Percentiles rank a stretch among this genome's conserved stretches.
These are phyloP conservation scores for Aspergillus quadricinctus DNA, from an alignment of 2,329 filamentous ascomycete genomes.

Conservation along the genomic window DNA sequence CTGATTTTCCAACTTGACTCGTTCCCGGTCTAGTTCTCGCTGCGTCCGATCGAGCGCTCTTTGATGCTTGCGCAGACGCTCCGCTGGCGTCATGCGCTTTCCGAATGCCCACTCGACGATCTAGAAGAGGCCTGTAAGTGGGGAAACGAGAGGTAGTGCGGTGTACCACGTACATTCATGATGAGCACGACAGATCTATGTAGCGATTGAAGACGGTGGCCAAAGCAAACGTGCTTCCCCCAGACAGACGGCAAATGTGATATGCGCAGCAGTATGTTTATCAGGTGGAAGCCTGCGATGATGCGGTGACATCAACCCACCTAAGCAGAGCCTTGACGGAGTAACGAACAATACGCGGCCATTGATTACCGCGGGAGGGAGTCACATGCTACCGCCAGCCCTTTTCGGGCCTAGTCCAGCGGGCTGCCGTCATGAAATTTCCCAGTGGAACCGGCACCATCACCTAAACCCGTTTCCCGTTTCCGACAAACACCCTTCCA, in stretches of 20 bases:
- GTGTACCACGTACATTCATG: slow-evolving; percentile 10
- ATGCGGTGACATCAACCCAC: slow-evolving; percentile 5
- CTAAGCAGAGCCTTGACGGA: background rate
- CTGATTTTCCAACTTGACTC: slow-evolving; percentile 94
- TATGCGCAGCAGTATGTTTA: background rate
- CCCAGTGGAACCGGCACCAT: slow-evolving; percentile 4
- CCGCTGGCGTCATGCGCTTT: slow-evolving; percentile 94
- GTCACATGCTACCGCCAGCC: slow-evolving; percentile 25
- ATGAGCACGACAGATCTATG: background rate
- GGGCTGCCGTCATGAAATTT: slow-evolving; percentile 21
- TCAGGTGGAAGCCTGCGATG: background rate
- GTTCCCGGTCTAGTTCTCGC: slow-evolving; percentile 88
- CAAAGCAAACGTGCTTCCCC: background rate
- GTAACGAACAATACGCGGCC: background rate
- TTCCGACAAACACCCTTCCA: background rate
- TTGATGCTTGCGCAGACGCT: slow-evolving; percentile 67
- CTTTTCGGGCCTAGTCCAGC: slow-evolving; percentile 13
- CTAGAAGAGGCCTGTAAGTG: slow-evolving; percentile 45
- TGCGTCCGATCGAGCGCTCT: slow-evolving; percentile 96
- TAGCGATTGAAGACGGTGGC: background rate
- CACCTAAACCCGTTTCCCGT: background rate
- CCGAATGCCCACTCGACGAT: slow-evolving; percentile 99
- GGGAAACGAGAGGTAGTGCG: slow-evolving; percentile 4
- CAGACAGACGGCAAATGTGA: background rate
- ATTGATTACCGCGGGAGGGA: slow-evolving; percentile 1